phyloP scores from a whole-genome alignment of 805 yeast genomes.

The Saccharomycopsis sp. region DNA sequence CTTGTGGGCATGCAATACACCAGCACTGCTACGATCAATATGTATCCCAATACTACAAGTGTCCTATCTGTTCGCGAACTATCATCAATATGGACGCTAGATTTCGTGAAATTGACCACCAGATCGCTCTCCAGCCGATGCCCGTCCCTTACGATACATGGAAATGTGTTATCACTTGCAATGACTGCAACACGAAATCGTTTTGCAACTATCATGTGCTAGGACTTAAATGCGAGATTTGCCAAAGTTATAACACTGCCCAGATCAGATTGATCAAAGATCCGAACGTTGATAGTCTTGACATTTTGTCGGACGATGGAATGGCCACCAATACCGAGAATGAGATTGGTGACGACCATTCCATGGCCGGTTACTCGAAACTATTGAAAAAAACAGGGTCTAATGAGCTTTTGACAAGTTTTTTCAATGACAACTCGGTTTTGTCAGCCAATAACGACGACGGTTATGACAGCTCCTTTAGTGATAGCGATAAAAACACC shows the following conservation, averaged over 20 bases:
- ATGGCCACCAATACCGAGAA: conserved; percentile 22
- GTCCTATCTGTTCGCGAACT: conserved; percentile 85
- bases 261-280: conserved; percentile 60
- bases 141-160: conserved; percentile 76
- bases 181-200: conserved; percentile 83
- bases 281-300: conserved; percentile 3
- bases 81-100: conserved; percentile 83
- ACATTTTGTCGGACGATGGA: conserved; percentile 23
- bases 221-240: conserved; percentile 82
- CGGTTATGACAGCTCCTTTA: neutral
- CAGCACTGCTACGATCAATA: conserved; percentile 76
- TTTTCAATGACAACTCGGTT: conserved; percentile 20
- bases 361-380: conserved; percentile 3
- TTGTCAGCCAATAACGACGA: neutral
- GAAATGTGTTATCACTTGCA: conserved; percentile 70
- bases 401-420: conserved; percentile 12
- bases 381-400: neutral
- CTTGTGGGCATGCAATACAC: conserved; percentile 92
- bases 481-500: neutral
- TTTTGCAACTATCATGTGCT: conserved; percentile 71
- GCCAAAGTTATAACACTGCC: conserved; percentile 81
- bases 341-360: conserved; percentile 7
- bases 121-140: conserved; percentile 65
- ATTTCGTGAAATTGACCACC: conserved; percentile 80
- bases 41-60: conserved; percentile 77